A percentile compares a stretch with the other conserved stretches of the same genome.
Conservation (phyloP, 129 eudicot genomes). For the Centella asiatica region DNA sequence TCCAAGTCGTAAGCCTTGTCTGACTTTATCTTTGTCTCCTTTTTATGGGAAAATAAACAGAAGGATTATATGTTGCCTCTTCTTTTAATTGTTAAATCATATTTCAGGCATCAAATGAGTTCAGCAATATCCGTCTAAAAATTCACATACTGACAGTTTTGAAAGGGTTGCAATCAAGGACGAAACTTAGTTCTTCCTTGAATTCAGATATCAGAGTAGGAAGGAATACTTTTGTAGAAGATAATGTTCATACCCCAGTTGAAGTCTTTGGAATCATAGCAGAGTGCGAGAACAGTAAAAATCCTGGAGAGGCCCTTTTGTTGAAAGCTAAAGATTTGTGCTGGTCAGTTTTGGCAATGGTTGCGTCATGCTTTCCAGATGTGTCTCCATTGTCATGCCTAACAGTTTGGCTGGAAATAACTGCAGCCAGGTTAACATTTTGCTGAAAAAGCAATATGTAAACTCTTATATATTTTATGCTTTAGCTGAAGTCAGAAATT, state of each 20-base stretch:
- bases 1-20: constrained; percentile 59
- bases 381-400: constrained; percentile 84
- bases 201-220: constrained; percentile 35
- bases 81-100: constrained; percentile 4
- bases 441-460: background rate
- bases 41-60: background rate
- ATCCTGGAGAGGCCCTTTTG: constrained; percentile 85
- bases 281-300: constrained; percentile 69
- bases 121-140: constrained; percentile 69
- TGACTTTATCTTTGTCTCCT: background rate
- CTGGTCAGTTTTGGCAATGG: constrained; percentile 91
- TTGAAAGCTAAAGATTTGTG: constrained; percentile 80
- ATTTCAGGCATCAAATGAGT: constrained; percentile 80
- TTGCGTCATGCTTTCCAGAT: constrained; percentile 91
- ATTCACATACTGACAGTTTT: constrained; percentile 76
- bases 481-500: background rate
- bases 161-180: constrained; percentile 70
- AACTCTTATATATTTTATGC: background rate
- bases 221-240: constrained; percentile 38
- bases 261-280: constrained; percentile 88
- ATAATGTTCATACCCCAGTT: constrained; percentile 43
- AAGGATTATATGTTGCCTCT: background rate
- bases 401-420: constrained; percentile 90
- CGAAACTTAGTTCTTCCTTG: constrained; percentile 30
- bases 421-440: constrained; percentile 78